Base-by-base conservation (phyloP, 768 basidiomycete species). In the Pleurotus djamor region DNA sequence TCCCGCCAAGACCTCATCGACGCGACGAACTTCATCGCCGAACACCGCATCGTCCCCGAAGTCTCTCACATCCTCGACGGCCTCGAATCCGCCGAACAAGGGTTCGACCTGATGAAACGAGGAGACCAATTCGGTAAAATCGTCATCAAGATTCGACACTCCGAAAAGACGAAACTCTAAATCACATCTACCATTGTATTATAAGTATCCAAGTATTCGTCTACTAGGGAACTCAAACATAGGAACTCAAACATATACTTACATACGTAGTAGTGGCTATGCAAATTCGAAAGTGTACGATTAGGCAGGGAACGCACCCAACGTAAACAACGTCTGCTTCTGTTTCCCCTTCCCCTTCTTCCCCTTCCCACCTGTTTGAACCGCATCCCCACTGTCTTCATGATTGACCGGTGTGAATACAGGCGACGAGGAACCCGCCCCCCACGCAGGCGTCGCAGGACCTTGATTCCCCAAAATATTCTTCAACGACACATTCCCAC, bases 271-370 rank as follows among this genome's bases (percentile, higher is more conserved):
- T 17, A 35, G 13, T n/a, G n/a, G n/a, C n/a, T n/a, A n/a, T 13
- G 28, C 38, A 3, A 28, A 28, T 28, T 28, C 21, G 3, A 28
- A 28, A 28, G 21, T 28, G 21, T 47, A 36, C 51, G 7, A 36
- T 72, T 67, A 76, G 16, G 72, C 66, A 12, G 80, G 78, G 71
- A 81, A 79, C 4, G 79, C 71, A n/a, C 82, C 81, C 59, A 82
- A 69, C 9, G 79, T 92, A 66, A 94, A 94, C 63, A 95, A 71
- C 7, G 85, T 93, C 78, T 94, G 90, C 74, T 94, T 94, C 69
- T 86, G 84, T 71, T 93, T 92, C 1, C 85, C 86, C 68, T 93
- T 94, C 0, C 83, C 82, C 72, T 91, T 93, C 79, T 85, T 91
- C 36, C 83, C 84, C 64, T 84, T 88, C 0, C 64, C 65, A 10